A percentile compares a stretch with the other conserved stretches of the same genome.
Conservation (phyloP, 257 asterid species). For the Scutellaria minor region DNA sequence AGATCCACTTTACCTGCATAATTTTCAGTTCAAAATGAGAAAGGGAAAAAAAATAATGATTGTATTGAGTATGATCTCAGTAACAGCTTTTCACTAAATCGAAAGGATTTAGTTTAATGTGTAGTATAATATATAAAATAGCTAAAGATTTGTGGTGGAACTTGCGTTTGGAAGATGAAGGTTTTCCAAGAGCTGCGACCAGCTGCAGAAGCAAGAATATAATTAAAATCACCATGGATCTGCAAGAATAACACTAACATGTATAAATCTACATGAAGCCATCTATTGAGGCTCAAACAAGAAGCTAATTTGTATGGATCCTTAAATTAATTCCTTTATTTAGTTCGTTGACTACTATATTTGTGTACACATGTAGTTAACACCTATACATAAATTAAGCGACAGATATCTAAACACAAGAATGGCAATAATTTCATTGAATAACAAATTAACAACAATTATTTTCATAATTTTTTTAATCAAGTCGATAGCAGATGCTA, state of each 20-base stretch:
- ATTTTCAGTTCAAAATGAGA: constrained; percentile 26
- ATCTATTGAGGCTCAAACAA: constrained; percentile 22
- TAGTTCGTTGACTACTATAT: neutral
- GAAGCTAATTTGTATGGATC: neutral
- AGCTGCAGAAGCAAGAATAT: constrained; percentile 54
- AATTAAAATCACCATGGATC: constrained; percentile 22
- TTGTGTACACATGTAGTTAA: constrained; percentile 2
- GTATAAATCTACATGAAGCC: constrained; percentile 8
- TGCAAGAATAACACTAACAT: neutral
- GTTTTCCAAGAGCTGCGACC: constrained; percentile 77
- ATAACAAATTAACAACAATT: neutral
- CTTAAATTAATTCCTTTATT: neutral
- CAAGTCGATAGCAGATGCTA: too few species aligned
- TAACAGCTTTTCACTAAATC: neutral
- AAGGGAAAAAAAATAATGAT: constrained; percentile 18
- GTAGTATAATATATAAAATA: neutral
- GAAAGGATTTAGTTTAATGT: constrained; percentile 13
- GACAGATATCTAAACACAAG: constrained; percentile 19
- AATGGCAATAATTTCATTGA: neutral
- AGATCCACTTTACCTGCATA: constrained; percentile 85
- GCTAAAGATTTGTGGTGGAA: neutral
- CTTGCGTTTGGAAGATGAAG: constrained; percentile 82
- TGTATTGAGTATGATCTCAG: neutral
- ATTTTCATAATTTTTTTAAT: neutral
- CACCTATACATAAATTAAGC: constrained; percentile 20